Base-by-base conservation (phyloP, 352 stramenopile genomes). In the Phytopythium aichiense region DNA sequence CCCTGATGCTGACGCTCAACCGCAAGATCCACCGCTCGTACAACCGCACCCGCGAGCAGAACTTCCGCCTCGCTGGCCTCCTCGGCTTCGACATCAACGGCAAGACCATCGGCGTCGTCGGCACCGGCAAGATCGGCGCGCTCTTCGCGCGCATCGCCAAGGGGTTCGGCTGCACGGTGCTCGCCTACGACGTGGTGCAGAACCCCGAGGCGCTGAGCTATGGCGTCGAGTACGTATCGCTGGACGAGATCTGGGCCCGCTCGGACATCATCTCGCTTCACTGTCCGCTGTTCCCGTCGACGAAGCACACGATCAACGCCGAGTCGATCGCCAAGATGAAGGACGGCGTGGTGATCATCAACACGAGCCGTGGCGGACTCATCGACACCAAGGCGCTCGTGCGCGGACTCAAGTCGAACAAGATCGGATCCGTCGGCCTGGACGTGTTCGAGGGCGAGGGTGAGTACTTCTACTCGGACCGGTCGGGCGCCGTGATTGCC, bases 211-310 rank as follows among this genome's bases (percentile, higher is more conserved):
- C 71, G 13, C 18, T 78, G 13, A 56, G 61, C 38, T 74, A 77
- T 37, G 73, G 76, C 55, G 72, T 78, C 53, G 66, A 81, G 71
- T 86, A 86, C 40, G 40, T 86, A 20, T 68, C 61, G n/a, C 65
- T 79, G n/a, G 82, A 92, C 51, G 76, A 88, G 55, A 72, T 92
- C 42, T 83, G 75, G 70, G 61, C 58, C 28, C 63, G 86, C 31
- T 85, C 81, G 42, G 89, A 97, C 61, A 87, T 98, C 56, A 91
- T 98, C 33, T 92, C 87, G 60, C 74, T 96, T 18, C 85, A 96
- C 68, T 91, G 88, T 60, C 90, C 92, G 9, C 71, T 97, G 9
- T 79, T 95, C 52, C 76, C 79, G 28, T 76, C 76, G 9, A 98
- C 88, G 1, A 79, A 82, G 25, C 88, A 98, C 70, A 84, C 84